Percentiles rank a stretch among this genome's conserved stretches.
Evolutionary conservation across 2,329 filamentous ascomycete species (phyloP).

Genomic region (Paecilomyces sp.): DNA sequence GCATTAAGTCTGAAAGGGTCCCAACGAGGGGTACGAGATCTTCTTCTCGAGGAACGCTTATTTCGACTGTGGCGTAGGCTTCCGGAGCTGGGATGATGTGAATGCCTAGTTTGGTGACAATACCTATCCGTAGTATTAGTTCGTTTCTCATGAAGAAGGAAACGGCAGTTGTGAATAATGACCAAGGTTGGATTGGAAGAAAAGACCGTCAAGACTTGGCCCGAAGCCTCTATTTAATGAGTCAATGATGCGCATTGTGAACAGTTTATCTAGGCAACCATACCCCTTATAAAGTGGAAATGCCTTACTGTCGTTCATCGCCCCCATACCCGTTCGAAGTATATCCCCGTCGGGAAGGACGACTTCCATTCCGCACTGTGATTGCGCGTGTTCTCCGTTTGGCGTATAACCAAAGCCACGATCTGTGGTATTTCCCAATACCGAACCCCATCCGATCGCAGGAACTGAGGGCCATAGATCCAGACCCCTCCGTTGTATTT

Average conservation of each 20-base stretch:
- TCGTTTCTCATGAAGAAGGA: neutral
- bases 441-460: constrained; percentile 44
- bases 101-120: constrained; percentile 15
- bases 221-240: neutral
- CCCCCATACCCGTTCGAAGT: constrained; percentile 35
- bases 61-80: neutral
- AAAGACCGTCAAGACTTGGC: constrained; percentile 5
- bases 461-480: constrained; percentile 43
- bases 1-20: neutral
- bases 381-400: constrained; percentile 39
- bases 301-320: constrained; percentile 4
- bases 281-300: neutral
- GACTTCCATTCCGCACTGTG: constrained; percentile 38
- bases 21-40: neutral
- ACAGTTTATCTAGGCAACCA: neutral
- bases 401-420: constrained; percentile 25
- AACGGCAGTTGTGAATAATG: neutral
- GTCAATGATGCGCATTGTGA: neutral
- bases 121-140: neutral
- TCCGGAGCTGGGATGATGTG: constrained; percentile 9
- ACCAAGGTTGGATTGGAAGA: constrained; percentile 10
- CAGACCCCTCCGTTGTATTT: constrained; percentile 10
- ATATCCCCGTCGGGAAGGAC: constrained; percentile 32
- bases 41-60: neutral
- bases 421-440: constrained; percentile 44